These are phyloP conservation scores for Aegle marmelos DNA, from an alignment of 345 rosid species.

Conservation along the genomic window DNA sequence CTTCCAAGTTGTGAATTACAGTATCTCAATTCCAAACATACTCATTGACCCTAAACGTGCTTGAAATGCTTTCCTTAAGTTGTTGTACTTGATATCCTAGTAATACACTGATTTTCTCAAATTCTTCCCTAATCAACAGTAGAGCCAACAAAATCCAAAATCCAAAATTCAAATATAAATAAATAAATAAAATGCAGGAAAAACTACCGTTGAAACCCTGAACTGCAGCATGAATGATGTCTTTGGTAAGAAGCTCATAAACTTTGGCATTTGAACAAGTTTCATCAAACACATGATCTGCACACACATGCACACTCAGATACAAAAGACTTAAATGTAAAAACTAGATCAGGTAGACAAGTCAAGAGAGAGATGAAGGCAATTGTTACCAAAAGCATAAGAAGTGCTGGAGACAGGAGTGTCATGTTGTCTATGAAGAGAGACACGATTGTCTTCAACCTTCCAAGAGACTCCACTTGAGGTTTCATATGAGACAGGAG, in stretches of 20 bases:
- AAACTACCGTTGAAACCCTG: conserved; percentile 79
- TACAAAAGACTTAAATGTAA: background rate
- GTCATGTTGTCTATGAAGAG: conserved; percentile 67
- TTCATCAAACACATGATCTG: conserved; percentile 86
- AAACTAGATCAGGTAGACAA: background rate
- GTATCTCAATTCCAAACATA: background rate
- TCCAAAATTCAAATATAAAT: background rate
- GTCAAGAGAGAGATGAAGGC: background rate
- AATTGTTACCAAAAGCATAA: conserved; percentile 62
- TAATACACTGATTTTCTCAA: background rate
- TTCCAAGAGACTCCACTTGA: conserved; percentile 46
- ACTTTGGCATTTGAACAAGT: conserved; percentile 58
- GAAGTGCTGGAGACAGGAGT: conserved; percentile 66
- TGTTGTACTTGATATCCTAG: background rate
- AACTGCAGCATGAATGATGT: conserved; percentile 70
- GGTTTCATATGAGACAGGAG: conserved; percentile 38
- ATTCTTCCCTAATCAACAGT: background rate
- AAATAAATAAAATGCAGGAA: background rate
- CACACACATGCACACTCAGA: background rate
- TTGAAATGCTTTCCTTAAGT: background rate
- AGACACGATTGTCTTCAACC: conserved; percentile 68
- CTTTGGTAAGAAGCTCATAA: conserved; percentile 78
- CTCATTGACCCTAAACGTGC: background rate
- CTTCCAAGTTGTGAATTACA: background rate
- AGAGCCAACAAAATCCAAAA: background rate